These are phyloP conservation scores for Clavispora asparagi DNA, from an alignment of 805 yeast genomes.

Conservation along the genomic window DNA sequence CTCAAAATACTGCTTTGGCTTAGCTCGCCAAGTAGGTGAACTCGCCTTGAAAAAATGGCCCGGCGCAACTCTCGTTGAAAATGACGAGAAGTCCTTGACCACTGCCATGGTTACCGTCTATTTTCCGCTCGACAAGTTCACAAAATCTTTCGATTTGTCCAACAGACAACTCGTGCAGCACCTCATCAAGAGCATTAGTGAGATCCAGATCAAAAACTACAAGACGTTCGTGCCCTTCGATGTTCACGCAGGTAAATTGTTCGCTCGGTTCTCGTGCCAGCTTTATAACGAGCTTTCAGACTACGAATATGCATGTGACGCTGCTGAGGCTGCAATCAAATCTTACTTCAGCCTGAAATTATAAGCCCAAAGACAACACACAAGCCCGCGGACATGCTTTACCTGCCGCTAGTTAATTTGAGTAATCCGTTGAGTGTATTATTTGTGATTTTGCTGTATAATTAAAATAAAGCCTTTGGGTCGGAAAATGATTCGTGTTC, in stretches of 20 bases:
- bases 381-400: too few relatives aligned
- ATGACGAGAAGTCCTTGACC: constrained; percentile 27
- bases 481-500: too few relatives aligned
- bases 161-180: neutral
- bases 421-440: too few relatives aligned
- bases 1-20: constrained; percentile 38
- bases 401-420: too few relatives aligned
- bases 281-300: constrained; percentile 55
- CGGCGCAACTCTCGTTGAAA: constrained; percentile 32
- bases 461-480: too few relatives aligned
- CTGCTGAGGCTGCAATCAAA: constrained; percentile 23
- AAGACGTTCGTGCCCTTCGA: constrained; percentile 47
- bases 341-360: constrained; percentile 4
- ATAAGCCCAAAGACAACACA: neutral
- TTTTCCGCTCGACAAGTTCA: constrained; percentile 25
- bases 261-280: constrained; percentile 52
- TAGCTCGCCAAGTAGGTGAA: constrained; percentile 43
- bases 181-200: constrained; percentile 1
- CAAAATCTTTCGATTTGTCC: constrained; percentile 3
- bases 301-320: constrained; percentile 35
- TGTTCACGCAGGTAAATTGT: constrained; percentile 29
- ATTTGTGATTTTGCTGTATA: too few relatives aligned
- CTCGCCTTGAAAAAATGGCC: constrained; percentile 34
- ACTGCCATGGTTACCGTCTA: constrained; percentile 42
- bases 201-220: constrained; percentile 6